Percentiles rank a stretch among this genome's conserved stretches.
Evolutionary conservation across 2,329 filamentous ascomycete genomes (phyloP).

Genomic region (Epichloe bromicola): DNA sequence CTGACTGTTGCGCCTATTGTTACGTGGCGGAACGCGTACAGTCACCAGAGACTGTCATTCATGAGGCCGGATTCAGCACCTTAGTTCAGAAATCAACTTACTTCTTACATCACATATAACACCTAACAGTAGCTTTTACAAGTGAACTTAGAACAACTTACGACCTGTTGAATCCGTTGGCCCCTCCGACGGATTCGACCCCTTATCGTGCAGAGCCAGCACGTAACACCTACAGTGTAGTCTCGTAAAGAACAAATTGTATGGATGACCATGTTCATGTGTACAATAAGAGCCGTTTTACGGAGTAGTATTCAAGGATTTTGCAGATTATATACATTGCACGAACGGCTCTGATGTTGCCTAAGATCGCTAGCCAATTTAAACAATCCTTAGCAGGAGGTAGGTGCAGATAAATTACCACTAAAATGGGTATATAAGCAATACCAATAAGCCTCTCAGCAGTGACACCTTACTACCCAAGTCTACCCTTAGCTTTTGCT

Average conservation of each 20-base stretch:
- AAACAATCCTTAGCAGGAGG: not conserved
- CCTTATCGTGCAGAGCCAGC: too few relatives aligned
- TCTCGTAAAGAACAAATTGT: not conserved
- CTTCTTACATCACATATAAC: too few relatives aligned
- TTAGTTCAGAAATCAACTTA: too few relatives aligned
- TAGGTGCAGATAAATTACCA: not conserved
- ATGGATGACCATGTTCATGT: not conserved
- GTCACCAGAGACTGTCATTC: too few relatives aligned
- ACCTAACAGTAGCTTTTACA: too few relatives aligned
- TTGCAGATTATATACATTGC: not conserved
- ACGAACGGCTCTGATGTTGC: not conserved
- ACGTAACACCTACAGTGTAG: too few relatives aligned
- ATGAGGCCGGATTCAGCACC: too few relatives aligned
- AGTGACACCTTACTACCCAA: slow-evolving; percentile 25
- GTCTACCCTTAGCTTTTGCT: slow-evolving; percentile 61
- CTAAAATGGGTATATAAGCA: not conserved
- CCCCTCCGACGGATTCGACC: too few relatives aligned
- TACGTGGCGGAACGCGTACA: too few relatives aligned
- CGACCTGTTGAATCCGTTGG: too few relatives aligned
- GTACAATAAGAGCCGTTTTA: not conserved
- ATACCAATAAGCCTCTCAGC: not conserved
- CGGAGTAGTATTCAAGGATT: not conserved
- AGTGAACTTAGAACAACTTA: too few relatives aligned
- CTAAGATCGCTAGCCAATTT: not conserved
- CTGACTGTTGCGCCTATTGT: not conserved